A percentile compares a stretch with the other conserved stretches of the same genome.
phyloP scores from a whole-genome alignment of 345 rosid genomes.

The Melastoma malabathricum region DNA sequence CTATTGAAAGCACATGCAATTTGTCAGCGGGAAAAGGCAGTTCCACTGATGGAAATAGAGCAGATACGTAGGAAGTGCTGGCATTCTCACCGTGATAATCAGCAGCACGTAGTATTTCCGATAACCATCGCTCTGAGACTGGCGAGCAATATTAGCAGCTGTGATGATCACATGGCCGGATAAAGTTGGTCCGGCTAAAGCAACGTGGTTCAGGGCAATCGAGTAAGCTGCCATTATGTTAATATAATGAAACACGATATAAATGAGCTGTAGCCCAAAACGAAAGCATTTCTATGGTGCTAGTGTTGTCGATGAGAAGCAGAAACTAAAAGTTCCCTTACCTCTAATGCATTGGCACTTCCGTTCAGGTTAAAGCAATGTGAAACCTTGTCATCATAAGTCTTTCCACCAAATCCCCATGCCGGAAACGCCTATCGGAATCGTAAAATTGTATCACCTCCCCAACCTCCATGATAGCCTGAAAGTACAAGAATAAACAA shows the following conservation, averaged over 20 bases:
- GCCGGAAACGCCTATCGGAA: slow-evolving; percentile 70
- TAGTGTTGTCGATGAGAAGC: not conserved
- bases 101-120: slow-evolving; percentile 51
- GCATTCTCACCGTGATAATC: slow-evolving; percentile 33
- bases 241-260: not conserved
- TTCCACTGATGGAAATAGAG: not conserved
- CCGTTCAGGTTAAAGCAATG: slow-evolving; percentile 79
- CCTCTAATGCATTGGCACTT: slow-evolving; percentile 45
- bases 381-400: slow-evolving; percentile 34
- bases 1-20: slow-evolving; percentile 16
- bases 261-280: no score
- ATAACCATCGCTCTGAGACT: slow-evolving; percentile 40
- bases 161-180: slow-evolving; percentile 71
- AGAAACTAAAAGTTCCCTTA: slow-evolving; percentile 11
- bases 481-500: slow-evolving; percentile 2
- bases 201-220: slow-evolving; percentile 63
- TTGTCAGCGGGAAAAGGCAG: not conserved
- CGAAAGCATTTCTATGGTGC: no score
- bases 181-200: slow-evolving; percentile 91
- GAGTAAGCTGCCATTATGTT: slow-evolving; percentile 72
- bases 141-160: slow-evolving; percentile 65
- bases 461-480: slow-evolving; percentile 83
- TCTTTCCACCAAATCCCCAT: slow-evolving; percentile 83
- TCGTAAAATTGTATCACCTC: slow-evolving; percentile 79
- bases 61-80: not conserved